Base-by-base conservation (phyloP, 2,329 filamentous ascomycete species). In the Ceratocystis cubensis region DNA sequence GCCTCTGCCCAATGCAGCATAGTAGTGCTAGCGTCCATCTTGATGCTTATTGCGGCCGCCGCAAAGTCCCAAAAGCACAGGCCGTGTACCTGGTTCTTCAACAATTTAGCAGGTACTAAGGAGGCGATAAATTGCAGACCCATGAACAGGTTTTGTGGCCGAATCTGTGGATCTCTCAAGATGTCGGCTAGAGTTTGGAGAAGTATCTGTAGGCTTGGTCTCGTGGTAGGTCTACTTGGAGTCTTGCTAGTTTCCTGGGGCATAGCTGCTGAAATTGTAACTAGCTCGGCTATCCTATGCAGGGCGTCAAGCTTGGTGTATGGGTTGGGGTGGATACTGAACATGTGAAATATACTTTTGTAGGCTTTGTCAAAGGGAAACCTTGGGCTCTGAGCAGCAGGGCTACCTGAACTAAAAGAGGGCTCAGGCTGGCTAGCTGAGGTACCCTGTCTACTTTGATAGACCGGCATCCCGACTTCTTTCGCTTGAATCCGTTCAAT, bases 31-130 rank as follows among this genome's bases (percentile, higher is more conserved):
- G 94, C 86, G 70, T 96, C 91, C 70, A 90, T 86, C 75, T 96
- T 97, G 65, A 96, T 81, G 45, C 86, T 84, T n/a, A 96, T 80
- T 1, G 93, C 91, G 0, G 94, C 93, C 5, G 96, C 82, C 0
- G 89, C 91, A 30, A 91, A 88, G 71, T 96, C 90, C 83, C 91
- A 89, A 74, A 97, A 97, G 0, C 92, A 90, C 71, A 91, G 94
- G 63, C 83, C 84, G 1, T 79, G 79, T 50, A 86, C 84, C 0
- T 82, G 82, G 70, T 80, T 81, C 71, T 88, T 85, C 6, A 88
- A 76, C 1, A 85, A 76, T 0, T 80, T 76, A 0, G 84, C 74
- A 4, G 85, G 82, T 2, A 88, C 83, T 71, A 88, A 87, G 0
- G 84, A 80, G 0, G 85, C 84, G 69, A 88, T 87, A 70, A 86